phyloP scores from a whole-genome alignment of 2,329 filamentous ascomycete species.

The Colletotrichum ledebouriae region DNA sequence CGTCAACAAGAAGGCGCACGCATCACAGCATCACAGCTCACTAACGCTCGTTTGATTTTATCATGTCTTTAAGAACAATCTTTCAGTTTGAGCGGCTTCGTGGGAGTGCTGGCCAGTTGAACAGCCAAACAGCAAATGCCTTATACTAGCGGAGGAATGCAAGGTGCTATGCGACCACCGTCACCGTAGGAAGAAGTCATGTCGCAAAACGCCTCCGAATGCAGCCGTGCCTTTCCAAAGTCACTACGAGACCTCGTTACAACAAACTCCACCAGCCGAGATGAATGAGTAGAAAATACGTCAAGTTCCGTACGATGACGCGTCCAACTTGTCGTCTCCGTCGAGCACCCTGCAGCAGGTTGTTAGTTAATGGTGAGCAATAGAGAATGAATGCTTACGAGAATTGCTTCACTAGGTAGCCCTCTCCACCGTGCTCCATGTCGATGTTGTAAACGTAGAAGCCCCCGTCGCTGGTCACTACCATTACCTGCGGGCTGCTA shows the following conservation, averaged over 20 bases:
- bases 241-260: background rate
- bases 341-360: conserved; percentile 61
- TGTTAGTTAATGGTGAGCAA: background rate
- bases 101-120: background rate
- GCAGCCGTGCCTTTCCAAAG: conserved; percentile 11
- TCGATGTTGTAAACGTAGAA: conserved; percentile 98
- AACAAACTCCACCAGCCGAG: background rate
- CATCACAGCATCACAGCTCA: too few species aligned
- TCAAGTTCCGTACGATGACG: conserved; percentile 59
- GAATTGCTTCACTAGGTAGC: conserved; percentile 90
- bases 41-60: too few species aligned
- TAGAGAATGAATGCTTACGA: conserved; percentile 72
- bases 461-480: conserved; percentile 94
- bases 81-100: background rate
- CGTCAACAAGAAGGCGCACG: too few species aligned
- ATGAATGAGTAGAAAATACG: background rate
- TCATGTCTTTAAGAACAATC: background rate
- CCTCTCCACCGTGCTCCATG: conserved; percentile 93
- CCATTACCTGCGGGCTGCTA: conserved; percentile 96
- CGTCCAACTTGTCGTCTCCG: conserved; percentile 67
- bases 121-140: background rate
- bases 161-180: conserved; percentile 22
- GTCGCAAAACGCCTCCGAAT: conserved; percentile 31
- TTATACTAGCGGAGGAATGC: conserved; percentile 15
- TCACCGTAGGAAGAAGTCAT: conserved; percentile 3